These are phyloP conservation scores for Aspergillus pseudoterreus DNA, from an alignment of 2,329 filamentous ascomycete genomes.

Conservation along the genomic window DNA sequence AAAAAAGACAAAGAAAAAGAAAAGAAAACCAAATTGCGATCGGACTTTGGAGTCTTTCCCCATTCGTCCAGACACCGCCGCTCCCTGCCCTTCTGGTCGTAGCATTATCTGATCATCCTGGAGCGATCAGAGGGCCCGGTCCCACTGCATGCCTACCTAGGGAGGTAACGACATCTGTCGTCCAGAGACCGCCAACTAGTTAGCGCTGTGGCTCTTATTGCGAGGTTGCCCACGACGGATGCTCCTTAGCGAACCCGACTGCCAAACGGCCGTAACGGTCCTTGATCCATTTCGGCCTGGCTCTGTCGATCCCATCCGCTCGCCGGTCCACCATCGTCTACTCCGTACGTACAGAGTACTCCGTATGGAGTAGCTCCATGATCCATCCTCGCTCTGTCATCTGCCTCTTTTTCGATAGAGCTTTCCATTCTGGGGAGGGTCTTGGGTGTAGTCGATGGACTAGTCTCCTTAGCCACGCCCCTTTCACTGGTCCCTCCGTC, in stretches of 20 bases:
- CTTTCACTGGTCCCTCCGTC: background rate
- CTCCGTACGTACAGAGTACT: too few species aligned
- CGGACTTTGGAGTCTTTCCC: constrained; percentile 26
- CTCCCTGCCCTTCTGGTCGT: constrained; percentile 21
- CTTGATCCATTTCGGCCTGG: constrained; percentile 9
- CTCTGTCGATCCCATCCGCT: constrained; percentile 15
- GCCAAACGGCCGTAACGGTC: constrained; percentile 17
- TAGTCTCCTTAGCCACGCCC: background rate
- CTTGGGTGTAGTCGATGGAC: background rate
- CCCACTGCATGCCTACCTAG: constrained; percentile 12
- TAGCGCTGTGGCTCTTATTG: background rate
- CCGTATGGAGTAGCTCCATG: constrained; percentile 1
- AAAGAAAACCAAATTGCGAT: constrained; percentile 24
- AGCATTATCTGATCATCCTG: constrained; percentile 25
- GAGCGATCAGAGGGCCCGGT: constrained; percentile 20
- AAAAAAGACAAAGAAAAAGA: background rate
- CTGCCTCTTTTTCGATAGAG: constrained; percentile 3
- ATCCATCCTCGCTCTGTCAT: constrained; percentile 8
- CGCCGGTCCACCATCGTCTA: constrained; percentile 7
- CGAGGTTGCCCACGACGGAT: background rate
- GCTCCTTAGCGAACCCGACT: constrained; percentile 7
- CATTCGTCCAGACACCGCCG: constrained; percentile 19
- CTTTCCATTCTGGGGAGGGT: constrained; percentile 3
- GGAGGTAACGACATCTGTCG: background rate
- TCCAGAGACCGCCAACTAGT: background rate